Percentiles rank a stretch among this genome's conserved stretches.
These are phyloP conservation scores for Nakazawaea laoshanensis DNA, from an alignment of 805 yeast genomes.

Conservation along the genomic window DNA sequence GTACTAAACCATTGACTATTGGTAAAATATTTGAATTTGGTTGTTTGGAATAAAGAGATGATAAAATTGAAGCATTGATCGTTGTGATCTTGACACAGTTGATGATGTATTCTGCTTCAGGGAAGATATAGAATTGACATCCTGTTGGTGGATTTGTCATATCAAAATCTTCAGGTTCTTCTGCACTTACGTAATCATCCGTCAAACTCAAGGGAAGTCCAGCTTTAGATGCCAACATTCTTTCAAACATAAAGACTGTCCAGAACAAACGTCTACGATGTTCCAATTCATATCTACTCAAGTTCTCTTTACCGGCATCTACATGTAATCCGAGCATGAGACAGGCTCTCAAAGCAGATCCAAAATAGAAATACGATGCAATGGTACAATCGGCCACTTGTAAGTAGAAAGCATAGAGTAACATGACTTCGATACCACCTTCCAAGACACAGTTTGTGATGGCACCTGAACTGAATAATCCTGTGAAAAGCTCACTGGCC, in stretches of 20 bases:
- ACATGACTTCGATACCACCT: constrained; percentile 71
- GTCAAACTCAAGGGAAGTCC: constrained; percentile 75
- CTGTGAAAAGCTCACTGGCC: constrained; percentile 73
- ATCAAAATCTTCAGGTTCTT: constrained; percentile 64
- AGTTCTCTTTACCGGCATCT: constrained; percentile 60
- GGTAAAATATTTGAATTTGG: constrained; percentile 73
- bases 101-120: constrained; percentile 68
- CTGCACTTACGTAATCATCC: constrained; percentile 75
- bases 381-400: constrained; percentile 83
- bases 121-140: constrained; percentile 60
- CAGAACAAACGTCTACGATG: constrained; percentile 33
- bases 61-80: constrained; percentile 65
- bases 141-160: constrained; percentile 54
- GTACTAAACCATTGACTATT: constrained; percentile 61
- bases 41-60: constrained; percentile 64
- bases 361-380: constrained; percentile 74
- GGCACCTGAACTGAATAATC: constrained; percentile 71
- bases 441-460: constrained; percentile 70
- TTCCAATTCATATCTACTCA: constrained; percentile 44
- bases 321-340: constrained; percentile 75
- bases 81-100: constrained; percentile 75
- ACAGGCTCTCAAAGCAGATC: constrained; percentile 65
- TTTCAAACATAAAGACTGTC: constrained; percentile 34
- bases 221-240: constrained; percentile 77
- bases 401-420: constrained; percentile 67